Conservation (phyloP, 495 filamentous ascomycete species). For the Trichoderma orchidacearum region DNA sequence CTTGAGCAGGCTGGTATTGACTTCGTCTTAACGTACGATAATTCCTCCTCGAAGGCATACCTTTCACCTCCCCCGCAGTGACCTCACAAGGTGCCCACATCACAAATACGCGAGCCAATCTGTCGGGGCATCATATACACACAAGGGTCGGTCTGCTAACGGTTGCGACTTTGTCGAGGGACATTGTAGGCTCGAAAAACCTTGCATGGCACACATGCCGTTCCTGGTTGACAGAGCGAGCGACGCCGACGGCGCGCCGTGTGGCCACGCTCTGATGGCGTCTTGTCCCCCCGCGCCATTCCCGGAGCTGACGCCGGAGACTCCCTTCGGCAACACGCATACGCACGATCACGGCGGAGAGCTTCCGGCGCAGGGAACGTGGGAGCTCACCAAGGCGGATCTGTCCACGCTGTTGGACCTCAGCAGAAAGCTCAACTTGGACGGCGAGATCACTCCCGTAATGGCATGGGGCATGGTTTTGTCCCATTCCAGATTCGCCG, state of each 20-base stretch:
- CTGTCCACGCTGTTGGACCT: slow-evolving; percentile 71
- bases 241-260: slow-evolving; percentile 36
- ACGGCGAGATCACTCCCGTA: slow-evolving; percentile 92
- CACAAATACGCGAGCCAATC: slow-evolving; percentile 4
- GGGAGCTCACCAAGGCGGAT: slow-evolving; percentile 59
- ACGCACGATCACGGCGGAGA: slow-evolving; percentile 22
- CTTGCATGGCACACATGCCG: slow-evolving; percentile 90
- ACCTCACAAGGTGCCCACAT: slow-evolving; percentile 5
- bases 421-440: slow-evolving; percentile 69
- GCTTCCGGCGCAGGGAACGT: slow-evolving; percentile 36
- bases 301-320: slow-evolving; percentile 26
- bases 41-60: slow-evolving; percentile 44
- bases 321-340: slow-evolving; percentile 33
- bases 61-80: slow-evolving; percentile 49
- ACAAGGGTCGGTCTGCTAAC: slow-evolving; percentile 16
- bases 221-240: slow-evolving; percentile 49
- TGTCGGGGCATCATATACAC: slow-evolving; percentile 3
- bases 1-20: slow-evolving; percentile 87
- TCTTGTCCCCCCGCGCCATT: slow-evolving; percentile 61
- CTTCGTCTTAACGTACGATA: slow-evolving; percentile 87
- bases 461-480: slow-evolving; percentile 84
- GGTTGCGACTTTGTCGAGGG: slow-evolving; percentile 12
- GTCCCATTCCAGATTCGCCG: slow-evolving; percentile 49
- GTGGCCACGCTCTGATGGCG: slow-evolving; percentile 82
- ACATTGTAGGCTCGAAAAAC: slow-evolving; percentile 66